Base-by-base conservation (phyloP, 495 filamentous ascomycete species). In the Astrothelium subdiscretum region DNA sequence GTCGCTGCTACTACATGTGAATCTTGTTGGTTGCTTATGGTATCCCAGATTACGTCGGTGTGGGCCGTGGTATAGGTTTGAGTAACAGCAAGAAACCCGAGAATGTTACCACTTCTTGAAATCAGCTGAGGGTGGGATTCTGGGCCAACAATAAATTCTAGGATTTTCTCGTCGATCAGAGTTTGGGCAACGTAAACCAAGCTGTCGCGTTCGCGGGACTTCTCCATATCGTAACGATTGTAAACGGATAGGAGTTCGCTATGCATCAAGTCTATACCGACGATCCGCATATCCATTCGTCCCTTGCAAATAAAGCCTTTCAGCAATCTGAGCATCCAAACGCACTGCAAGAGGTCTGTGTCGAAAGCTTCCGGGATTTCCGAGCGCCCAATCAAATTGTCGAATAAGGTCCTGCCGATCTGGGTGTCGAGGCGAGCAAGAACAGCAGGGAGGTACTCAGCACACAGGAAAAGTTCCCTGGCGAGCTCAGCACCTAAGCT, bases 41-140 rank as follows among this genome's bases (percentile, higher is more conserved):
- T 87, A 60, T 86, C 83, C 94, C 95, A 98, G 52, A 97, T 82
- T 12, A 82, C 79, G 66, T 97, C 88, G 2, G 88, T 88, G 65
- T 92, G 86, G 15, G 75, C 67, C n/a, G 82, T 67, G 8, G 82
- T 83, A 69, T 94, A 96, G 3, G 81, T 86, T 32, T 77, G 73
- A 0, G 90, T 95, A 42, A 94, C 88, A n/a, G 90, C 80, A 57
- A 97, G 79, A 63, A 96, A 97, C 0, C 87, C 88, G 43, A 96
- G 78, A 60, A 97, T 88, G 61, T 97, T 96, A 62, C 80, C 79
- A 69, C 88, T 88, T 64, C 89, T 83, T 44, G 76, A 79, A 52
- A 95, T 95, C 62, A 98, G 82, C 67, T 96, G 90, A 5, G 89
- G 89, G 69, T 97, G 94, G 20, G 94, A 96, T 61, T 90, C 91